phyloP scores from a whole-genome alignment of 1,139 yeast species.

The Hemisphaericaspora xylanilytica region DNA sequence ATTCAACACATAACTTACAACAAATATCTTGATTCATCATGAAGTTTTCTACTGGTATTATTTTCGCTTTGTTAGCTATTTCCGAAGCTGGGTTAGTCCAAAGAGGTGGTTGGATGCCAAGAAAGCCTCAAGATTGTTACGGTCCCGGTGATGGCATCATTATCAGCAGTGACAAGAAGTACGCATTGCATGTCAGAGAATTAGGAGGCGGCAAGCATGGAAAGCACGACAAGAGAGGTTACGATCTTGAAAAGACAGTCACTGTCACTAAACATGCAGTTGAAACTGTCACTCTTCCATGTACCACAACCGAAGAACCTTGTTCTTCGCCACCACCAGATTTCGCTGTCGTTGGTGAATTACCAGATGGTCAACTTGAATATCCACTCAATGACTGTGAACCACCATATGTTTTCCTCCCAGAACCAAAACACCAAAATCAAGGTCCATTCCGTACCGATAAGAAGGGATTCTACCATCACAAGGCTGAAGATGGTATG shows the following conservation, averaged over 20 bases:
- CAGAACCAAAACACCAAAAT: neutral
- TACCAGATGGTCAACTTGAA: constrained; percentile 5
- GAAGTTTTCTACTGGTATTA: constrained; percentile 5
- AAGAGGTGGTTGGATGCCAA: constrained; percentile 9
- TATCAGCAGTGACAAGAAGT: constrained; percentile 43
- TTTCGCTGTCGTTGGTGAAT: constrained; percentile 2
- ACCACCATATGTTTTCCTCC: constrained; percentile 1
- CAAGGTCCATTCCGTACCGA: neutral
- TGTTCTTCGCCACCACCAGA: constrained; percentile 11
- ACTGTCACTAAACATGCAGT: too few species aligned
- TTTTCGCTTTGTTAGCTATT: constrained; percentile 10
- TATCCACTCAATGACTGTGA: constrained; percentile 1
- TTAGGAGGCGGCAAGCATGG: neutral
- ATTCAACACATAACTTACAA: too few species aligned
- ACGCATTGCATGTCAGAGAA: constrained; percentile 11
- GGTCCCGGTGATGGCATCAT: constrained; percentile 24
- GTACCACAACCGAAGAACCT: constrained; percentile 2
- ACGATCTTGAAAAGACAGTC: too few species aligned
- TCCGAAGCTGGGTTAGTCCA: constrained; percentile 28
- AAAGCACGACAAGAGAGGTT: constrained; percentile 9
- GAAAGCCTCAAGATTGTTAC: constrained; percentile 17
- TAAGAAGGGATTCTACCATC: constrained; percentile 1
- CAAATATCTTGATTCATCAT: constrained; percentile 7
- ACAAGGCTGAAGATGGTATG: constrained; percentile 27
- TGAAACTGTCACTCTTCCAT: too few species aligned